Percentiles rank a stretch among this genome's conserved stretches.
Conservation (phyloP, 23 red algal genomes). For the Chondrus crispus region DNA sequence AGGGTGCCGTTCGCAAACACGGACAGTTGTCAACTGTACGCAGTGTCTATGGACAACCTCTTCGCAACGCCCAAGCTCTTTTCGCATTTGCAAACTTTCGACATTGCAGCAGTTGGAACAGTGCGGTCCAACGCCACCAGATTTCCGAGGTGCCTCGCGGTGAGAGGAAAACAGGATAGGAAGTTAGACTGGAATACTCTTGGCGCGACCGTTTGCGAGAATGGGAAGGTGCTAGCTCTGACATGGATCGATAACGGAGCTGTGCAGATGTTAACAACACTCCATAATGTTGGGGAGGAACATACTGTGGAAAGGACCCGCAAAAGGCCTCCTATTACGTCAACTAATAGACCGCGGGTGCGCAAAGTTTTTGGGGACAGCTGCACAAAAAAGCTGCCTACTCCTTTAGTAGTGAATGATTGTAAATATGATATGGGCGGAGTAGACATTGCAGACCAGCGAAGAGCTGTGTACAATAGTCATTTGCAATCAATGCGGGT, state of each 20-base stretch:
- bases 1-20: neutral
- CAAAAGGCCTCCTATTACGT: neutral
- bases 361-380: neutral
- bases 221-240: neutral
- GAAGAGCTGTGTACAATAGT: neutral
- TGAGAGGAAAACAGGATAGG: neutral
- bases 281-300: neutral
- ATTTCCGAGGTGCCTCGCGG: neutral
- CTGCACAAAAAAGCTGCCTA: neutral
- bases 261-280: neutral
- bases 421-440: neutral
- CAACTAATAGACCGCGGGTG: neutral
- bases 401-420: neutral
- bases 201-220: neutral
- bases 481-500: neutral
- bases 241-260: neutral
- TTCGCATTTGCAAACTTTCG: neutral
- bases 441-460: neutral
- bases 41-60: neutral
- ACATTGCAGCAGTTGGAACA: neutral
- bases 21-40: neutral
- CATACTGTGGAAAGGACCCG: neutral
- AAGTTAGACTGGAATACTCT: neutral
- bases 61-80: slow-evolving; percentile 19
- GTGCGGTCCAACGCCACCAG: neutral